These are phyloP conservation scores for Oryza glumipatula DNA, from an alignment of 176 grass and related monocot species.

Conservation along the genomic window DNA sequence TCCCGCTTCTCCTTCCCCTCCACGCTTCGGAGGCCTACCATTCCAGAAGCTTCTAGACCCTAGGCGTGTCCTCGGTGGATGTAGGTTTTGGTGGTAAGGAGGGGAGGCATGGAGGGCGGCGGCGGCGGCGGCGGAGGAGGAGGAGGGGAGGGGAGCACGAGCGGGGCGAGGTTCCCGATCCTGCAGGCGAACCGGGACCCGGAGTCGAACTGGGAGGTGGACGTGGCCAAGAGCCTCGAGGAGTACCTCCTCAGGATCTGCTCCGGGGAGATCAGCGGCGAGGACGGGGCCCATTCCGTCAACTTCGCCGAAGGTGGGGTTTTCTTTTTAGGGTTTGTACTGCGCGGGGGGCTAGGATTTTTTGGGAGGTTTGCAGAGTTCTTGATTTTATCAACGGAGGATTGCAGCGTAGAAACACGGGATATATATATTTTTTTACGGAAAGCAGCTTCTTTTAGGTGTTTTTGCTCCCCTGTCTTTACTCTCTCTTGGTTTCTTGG, in stretches of 20 bases:
- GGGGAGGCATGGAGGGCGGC: conserved; percentile 36
- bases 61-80: no score
- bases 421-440: background rate
- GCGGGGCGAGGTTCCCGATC: conserved; percentile 44
- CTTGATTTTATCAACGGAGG: background rate
- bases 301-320: conserved; percentile 89
- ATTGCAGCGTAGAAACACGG: background rate
- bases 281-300: conserved; percentile 59
- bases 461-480: background rate
- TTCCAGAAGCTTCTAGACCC: conserved; percentile 35
- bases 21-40: conserved; percentile 20
- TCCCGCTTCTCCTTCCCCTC: background rate
- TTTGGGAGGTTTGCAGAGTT: background rate
- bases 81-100: background rate
- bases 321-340: background rate
- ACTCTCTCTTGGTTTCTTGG: background rate
- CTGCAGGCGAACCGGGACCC: conserved; percentile 81
- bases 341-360: background rate
- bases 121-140: background rate
- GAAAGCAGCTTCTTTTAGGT: conserved; percentile 1
- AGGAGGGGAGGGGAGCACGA: conserved; percentile 42
- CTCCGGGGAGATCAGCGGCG: conserved; percentile 66
- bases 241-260: conserved; percentile 92
- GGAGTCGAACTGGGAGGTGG: conserved; percentile 90
- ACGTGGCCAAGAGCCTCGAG: conserved; percentile 83